Base-by-base conservation (phyloP, 768 basidiomycete species). In the Chiua virens region DNA sequence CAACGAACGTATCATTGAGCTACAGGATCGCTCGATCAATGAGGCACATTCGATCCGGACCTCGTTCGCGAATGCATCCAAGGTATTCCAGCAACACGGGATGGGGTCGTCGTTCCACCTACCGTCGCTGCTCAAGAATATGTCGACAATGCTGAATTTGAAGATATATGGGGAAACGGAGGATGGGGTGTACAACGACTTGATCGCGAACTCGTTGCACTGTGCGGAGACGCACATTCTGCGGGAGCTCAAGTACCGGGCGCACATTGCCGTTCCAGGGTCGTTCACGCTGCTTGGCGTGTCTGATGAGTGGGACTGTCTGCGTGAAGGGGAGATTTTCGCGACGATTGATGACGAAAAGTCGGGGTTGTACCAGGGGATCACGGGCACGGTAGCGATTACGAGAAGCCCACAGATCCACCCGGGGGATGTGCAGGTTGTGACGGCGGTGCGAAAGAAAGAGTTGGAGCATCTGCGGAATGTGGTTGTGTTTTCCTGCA, bases 401-500 rank as follows among this genome's bases (percentile, higher is more conserved):
- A 78, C 79, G 17, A 67, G 79, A 4, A 76, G 75, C n/a, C 80
- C 80, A 13, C 73, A 78, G 42, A 78, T 80, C 46, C 80, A 81
- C 47, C 79, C 79, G 6, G 79, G 79, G 1, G 76, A 78, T 48
- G 56, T 75, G 17, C 73, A 74, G 47, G 56, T 67, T 4, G 78
- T 76, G 17, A 66, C 49, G 10, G 79, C 75, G 3, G 78, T 80
- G 40, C 64, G 74, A 37, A 64, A 54, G 32, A 63, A 62, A n/a
- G 66, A 77, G 42, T 50, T 79, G 43, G 57, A 53, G 30, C 73
- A 75, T 50, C 60, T 78, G 27, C 68, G 52, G 7, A 80, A 79
- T 34, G 77, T 75, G 0, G 73, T 80, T 3, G 79, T 80, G 8
- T 80, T 80, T 55, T 73, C 79, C 5, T 76, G 75, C 69, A 71